phyloP scores from a whole-genome alignment of 768 basidiomycete genomes.

The Podaxis mareebaensis region DNA sequence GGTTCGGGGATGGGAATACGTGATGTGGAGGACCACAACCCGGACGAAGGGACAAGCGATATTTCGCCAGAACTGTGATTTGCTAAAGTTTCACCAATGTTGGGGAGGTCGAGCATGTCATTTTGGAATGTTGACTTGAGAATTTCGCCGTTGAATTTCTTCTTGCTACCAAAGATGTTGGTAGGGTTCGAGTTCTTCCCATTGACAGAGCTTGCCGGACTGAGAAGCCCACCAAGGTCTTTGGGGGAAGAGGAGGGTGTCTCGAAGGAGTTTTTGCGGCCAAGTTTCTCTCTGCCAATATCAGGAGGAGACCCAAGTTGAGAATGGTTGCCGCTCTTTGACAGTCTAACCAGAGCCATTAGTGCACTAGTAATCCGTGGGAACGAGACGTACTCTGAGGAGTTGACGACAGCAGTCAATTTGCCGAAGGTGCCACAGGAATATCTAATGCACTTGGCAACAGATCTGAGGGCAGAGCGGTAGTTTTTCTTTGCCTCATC shows the following conservation, averaged over 20 bases:
- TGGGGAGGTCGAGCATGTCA: slow-evolving; percentile 34
- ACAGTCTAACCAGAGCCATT: slow-evolving; percentile 15
- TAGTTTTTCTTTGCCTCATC: slow-evolving; percentile 61
- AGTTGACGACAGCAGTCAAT: slow-evolving; percentile 26
- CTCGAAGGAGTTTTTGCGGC: slow-evolving; percentile 2
- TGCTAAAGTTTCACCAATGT: slow-evolving; percentile 39
- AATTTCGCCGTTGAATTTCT: slow-evolving; percentile 30
- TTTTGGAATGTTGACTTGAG: slow-evolving; percentile 36
- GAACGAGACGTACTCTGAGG: slow-evolving; percentile 21
- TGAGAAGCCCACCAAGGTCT: neutral
- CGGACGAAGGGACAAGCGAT: slow-evolving; percentile 28
- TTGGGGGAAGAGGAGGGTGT: neutral
- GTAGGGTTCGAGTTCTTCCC: slow-evolving; percentile 28
- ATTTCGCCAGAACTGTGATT: slow-evolving; percentile 32
- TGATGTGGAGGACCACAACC: slow-evolving; percentile 35
- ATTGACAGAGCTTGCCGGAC: neutral
- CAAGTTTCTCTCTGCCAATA: slow-evolving; percentile 1
- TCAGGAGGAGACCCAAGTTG: neutral
- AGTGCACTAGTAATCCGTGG: neutral
- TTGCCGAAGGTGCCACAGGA: slow-evolving; percentile 24
- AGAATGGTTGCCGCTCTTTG: slow-evolving; percentile 2
- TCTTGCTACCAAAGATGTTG: slow-evolving; percentile 41
- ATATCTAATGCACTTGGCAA: slow-evolving; percentile 39
- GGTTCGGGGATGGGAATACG: slow-evolving; percentile 29
- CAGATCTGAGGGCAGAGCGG: slow-evolving; percentile 34